Base-by-base conservation (phyloP, 2,329 filamentous ascomycete genomes). In the Torrubiellomyces zombiae region DNA sequence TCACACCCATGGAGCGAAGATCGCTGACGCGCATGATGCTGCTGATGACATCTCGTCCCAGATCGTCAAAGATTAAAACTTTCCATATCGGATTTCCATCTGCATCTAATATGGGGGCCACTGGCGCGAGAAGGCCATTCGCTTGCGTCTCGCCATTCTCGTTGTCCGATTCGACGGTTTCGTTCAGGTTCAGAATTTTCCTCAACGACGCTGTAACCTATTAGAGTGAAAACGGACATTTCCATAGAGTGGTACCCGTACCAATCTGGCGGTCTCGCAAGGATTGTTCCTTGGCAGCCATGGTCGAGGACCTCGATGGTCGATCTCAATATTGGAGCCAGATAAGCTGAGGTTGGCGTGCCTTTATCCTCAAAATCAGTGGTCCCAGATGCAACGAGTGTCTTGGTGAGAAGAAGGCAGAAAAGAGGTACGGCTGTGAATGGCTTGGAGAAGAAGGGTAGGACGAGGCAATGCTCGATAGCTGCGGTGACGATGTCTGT, bases 41-140 rank as follows among this genome's bases (percentile, higher is more conserved):
- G 57, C 83, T 94, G 43, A 98, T 94, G 30, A 98, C 80, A 66
- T 95, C 85, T 48, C 85, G 68, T 23, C 86, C 89, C 4, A 75
- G 51, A 38, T 86, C 78, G 51, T 98, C 91, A 46, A 98, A 95
- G 7, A 98, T 82, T 26, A 98, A 60, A 6, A 95, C 80, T 51
- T 95, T 95, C 86, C 86, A 95, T 56, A 94, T 85, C 1, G 86
- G 85, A 42, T 92, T 81, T 34, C 85, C 83, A 39, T 91, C 76
- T 23, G 80, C 66, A 38, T 83, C 83, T 32, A 93, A 58, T 26
- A 94, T 78, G 10, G 81, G 76, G n/a, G 75, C 74, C 18, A 75
- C 67, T 13, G 76, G 68, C 27, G 75, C 63, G 28, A 75, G 56
- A 7, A 75, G 52, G 25, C 72, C 74, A 42, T 74, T 75, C 28